These are phyloP conservation scores for Medicago ruthenica DNA, from an alignment of 306 rosid genomes.

Conservation along the genomic window DNA sequence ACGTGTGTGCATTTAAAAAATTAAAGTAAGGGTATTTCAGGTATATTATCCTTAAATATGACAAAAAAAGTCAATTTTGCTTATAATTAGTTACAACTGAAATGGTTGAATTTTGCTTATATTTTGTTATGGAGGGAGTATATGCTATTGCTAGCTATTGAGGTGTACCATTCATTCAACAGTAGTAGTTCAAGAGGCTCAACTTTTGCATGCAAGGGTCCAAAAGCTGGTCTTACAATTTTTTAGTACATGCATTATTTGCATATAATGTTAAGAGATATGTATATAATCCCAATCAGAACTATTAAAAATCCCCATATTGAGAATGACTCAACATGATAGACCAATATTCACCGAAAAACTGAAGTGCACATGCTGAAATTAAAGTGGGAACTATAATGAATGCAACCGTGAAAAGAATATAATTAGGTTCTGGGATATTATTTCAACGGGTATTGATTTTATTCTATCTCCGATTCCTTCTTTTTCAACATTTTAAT, in stretches of 20 bases:
- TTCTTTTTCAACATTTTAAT: conserved; percentile 51
- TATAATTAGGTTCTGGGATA: not conserved
- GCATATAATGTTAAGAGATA: not conserved
- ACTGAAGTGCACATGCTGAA: not conserved
- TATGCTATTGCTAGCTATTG: not conserved
- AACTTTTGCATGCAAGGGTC: conserved; percentile 10
- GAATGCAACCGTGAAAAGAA: not conserved
- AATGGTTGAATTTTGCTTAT: too few species aligned
- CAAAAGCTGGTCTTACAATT: not conserved
- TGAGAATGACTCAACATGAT: not conserved
- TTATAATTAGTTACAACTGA: too few species aligned
- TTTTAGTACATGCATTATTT: not conserved
- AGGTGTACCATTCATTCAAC: not conserved
- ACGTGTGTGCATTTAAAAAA: too few species aligned
- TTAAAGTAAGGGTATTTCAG: too few species aligned
- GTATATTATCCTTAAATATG: too few species aligned
- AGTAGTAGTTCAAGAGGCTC: not conserved
- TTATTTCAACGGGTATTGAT: not conserved
- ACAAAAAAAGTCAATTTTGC: too few species aligned
- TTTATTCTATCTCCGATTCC: not conserved
- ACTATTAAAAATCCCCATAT: not conserved
- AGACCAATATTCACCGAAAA: not conserved
- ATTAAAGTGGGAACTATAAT: conserved; percentile 11
- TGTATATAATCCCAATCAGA: not conserved
- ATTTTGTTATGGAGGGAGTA: too few species aligned